Percentiles rank a stretch among this genome's conserved stretches.
Evolutionary conservation across 208 protist genomes (phyloP).

Genomic region (Acanthamoeba royreba): DNA sequence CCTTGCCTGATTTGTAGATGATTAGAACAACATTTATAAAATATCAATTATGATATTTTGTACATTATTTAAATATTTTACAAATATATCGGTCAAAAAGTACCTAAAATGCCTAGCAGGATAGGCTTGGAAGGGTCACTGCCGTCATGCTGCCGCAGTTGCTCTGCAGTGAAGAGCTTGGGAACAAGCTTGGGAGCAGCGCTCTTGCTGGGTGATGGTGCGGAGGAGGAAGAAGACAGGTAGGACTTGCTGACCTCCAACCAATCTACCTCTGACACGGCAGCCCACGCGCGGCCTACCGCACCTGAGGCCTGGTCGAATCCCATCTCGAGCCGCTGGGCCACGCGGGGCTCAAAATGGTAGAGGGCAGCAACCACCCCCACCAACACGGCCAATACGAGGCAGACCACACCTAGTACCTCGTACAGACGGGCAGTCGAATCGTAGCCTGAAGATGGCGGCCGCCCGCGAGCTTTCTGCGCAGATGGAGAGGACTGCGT

Average conservation of each 20-base stretch:
- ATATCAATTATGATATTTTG: no score
- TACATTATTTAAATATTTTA: no score
- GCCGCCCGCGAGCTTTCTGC: no score
- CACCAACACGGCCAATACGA: background rate
- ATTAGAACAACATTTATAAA: background rate
- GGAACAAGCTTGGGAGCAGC: background rate
- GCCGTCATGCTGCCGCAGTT: conserved; percentile 15
- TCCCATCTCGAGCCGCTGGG: background rate
- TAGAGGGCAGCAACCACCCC: background rate
- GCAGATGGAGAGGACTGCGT: no score
- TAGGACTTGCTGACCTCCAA: no score
- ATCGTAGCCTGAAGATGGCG: background rate
- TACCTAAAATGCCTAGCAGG: background rate
- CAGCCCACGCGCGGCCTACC: no score
- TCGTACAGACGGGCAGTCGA: background rate
- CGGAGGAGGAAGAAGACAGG: no score
- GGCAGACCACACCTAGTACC: background rate
- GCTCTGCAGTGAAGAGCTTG: background rate
- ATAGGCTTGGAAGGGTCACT: background rate
- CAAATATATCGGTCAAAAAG: background rate
- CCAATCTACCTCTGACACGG: no score
- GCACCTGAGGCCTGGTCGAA: background rate
- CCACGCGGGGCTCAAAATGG: background rate
- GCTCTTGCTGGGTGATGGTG: background rate
- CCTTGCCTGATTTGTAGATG: background rate